phyloP scores from a whole-genome alignment of 805 yeast species.

The Candida ipomoeae region DNA sequence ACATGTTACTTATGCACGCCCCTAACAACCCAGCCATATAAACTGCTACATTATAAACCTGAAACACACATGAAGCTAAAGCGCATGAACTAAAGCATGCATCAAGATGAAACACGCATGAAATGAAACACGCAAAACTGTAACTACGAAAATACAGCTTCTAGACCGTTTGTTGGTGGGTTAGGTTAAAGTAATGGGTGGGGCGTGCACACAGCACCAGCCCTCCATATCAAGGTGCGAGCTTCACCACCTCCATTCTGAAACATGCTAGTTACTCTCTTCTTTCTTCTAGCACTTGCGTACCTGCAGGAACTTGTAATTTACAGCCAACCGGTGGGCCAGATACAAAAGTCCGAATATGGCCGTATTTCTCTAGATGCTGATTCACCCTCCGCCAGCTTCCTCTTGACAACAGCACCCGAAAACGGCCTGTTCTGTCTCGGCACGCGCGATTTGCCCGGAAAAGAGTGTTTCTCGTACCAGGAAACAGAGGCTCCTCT shows the following conservation, averaged over 20 bases:
- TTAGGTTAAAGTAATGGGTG: too few species aligned
- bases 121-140: too few species aligned
- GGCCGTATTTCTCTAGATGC: conserved; percentile 18
- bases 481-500: conserved; percentile 7
- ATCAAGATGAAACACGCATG: too few species aligned
- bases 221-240: too few species aligned
- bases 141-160: too few species aligned
- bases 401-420: conserved; percentile 3
- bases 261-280: conserved; percentile 3
- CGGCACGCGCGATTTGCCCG: conserved; percentile 29
- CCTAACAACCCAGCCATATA: too few species aligned
- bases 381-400: conserved; percentile 6
- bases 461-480: conserved; percentile 31
- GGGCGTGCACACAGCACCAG: too few species aligned
- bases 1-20: too few species aligned
- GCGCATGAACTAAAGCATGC: too few species aligned
- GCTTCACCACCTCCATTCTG: background rate
- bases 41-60: too few species aligned
- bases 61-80: too few species aligned
- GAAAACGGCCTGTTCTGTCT: conserved; percentile 21
- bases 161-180: too few species aligned
- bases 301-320: conserved; percentile 9
- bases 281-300: conserved; percentile 4
- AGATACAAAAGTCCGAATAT: conserved; percentile 2
- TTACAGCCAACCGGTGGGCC: conserved; percentile 1